Evolutionary conservation across 805 yeast species (phyloP), one percentile per base, ranked within the genome.

Genomic region (Zygosaccharomyces pseudorouxii): DNA sequence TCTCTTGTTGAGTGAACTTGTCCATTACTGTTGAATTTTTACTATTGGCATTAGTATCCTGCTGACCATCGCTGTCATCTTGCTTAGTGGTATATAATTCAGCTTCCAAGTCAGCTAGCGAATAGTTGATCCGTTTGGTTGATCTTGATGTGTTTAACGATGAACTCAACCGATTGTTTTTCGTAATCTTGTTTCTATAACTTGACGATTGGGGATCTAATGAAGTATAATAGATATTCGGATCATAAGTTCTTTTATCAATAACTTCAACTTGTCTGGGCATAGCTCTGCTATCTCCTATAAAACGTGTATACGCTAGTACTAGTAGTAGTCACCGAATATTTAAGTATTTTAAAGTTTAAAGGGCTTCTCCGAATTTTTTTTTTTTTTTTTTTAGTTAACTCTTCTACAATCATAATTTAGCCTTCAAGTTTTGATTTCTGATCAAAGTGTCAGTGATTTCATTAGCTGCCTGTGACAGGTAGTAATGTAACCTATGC

Each of bases 391-490:
- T 31, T n/a, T 31, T n/a, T 31, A 8, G 9, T n/a, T 31, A 22
- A 22, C 6, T 22, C 16, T 31, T n/a, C 35, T n/a, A 31, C 35
- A 40, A 31, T 49, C 40, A 55, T 35, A 55, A 42, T 40, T 55
- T 56, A n/a, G 59, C 55, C 39, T 53, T 55, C 38, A 45, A 12
- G 19, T 48, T 18, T 14, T 48, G 44, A 23, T 43, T 36, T 25
- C 47, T 22, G 38, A 27, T 38, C 52, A 90, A 79, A 22, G 84
- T 74, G 45, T 79, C 84, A 56, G 76, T 85, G 69, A 92, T 72
- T 69, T 92, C 96, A 58, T 82, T 83, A 27, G 96, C 95, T 38
- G 93, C 81, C 56, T 83, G 80, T 42, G 80, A 77, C 58, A 92
- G 74, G 65, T 82, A 88, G 66, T 79, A 80, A 54, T 77, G 80